Evolutionary conservation across 1,139 yeast genomes (phyloP), one percentile per base, ranked within the genome.

Genomic region (Starmera stellimalicola): DNA sequence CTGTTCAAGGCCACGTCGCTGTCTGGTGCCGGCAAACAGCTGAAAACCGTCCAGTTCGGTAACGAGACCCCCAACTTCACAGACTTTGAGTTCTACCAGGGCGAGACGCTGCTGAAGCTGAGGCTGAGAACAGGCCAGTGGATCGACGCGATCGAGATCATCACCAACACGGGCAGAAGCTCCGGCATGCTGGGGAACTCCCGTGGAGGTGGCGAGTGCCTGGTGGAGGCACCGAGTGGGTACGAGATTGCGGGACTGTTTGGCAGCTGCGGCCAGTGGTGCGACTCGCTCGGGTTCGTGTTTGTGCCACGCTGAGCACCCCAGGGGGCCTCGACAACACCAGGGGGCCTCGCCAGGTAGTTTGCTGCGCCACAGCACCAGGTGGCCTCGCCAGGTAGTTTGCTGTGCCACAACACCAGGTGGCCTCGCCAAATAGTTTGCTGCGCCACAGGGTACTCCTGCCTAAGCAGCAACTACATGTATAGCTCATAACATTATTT

Each of bases 121-220:
- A 66, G 68, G 35, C 61, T 85, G 30, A 66, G 94, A 41, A 65
- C 76, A 33, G 97, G 97, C 6, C 77, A 70, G 2, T 91, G 97
- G 96, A 63, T 91, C 12, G 97, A 91, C 61, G 95, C 81, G 2
- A 60, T 84, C 15, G 94, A 82, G 49, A 54, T 79, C 24, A 54
- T 71, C 7, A 73, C 94, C 15, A 47, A 58, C 27, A 63, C 59
- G 24, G 85, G 85, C 1, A 62, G 71, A 36, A 41, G 51, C 4
- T 68, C 80, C 15, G 61, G 62, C 1, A 60, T 70, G 70, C 63
- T 58, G 39, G 95, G 95, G 16, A 75, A 75, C 31, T 54, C 60
- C 2, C 57, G 59, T 14, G 95, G 95, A 6, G 96, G 96, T 3
- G 71, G 75, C 32, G 53, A 66, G 19, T 71, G 76, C 23, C 65